These are phyloP conservation scores for Yarrowia galli DNA, from an alignment of 1,139 yeast species.

Conservation along the genomic window DNA sequence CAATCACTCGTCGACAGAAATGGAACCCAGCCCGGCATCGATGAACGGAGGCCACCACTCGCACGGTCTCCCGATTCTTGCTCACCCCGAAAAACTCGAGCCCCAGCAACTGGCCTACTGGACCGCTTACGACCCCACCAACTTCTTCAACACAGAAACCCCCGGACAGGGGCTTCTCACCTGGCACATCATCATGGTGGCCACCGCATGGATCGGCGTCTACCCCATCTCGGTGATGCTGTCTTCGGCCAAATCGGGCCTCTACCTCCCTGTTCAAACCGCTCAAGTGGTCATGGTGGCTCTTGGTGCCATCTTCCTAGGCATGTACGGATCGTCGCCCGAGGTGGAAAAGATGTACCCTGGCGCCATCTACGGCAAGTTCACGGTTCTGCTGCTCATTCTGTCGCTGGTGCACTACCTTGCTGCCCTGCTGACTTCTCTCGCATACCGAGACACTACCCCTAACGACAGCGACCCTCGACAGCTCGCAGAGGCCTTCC, in stretches of 20 bases:
- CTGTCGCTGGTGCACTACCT: slow-evolving; percentile 61
- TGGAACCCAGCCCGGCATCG: slow-evolving; percentile 50
- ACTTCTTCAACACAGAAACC: slow-evolving; percentile 64
- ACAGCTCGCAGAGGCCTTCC: slow-evolving; percentile 52
- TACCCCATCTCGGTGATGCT: slow-evolving; percentile 77
- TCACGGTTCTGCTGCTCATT: slow-evolving; percentile 67
- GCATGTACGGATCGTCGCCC: slow-evolving; percentile 65
- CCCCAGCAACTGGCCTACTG: slow-evolving; percentile 80
- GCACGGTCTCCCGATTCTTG: slow-evolving; percentile 81
- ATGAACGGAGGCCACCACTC: slow-evolving; percentile 47
- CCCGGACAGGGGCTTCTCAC: slow-evolving; percentile 61
- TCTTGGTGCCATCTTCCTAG: slow-evolving; percentile 64
- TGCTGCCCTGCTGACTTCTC: slow-evolving; percentile 58
- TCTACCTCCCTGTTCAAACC: slow-evolving; percentile 65
- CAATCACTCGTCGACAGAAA: slow-evolving; percentile 7
- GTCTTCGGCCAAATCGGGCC: slow-evolving; percentile 63
- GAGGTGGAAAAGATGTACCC: slow-evolving; percentile 72
- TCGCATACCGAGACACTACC: slow-evolving; percentile 54
- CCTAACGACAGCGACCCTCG: slow-evolving; percentile 42
- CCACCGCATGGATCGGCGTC: slow-evolving; percentile 59
- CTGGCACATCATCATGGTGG: slow-evolving; percentile 61
- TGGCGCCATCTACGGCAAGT: slow-evolving; percentile 70
- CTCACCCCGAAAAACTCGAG: slow-evolving; percentile 62
- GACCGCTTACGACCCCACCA: slow-evolving; percentile 82
- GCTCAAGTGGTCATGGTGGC: slow-evolving; percentile 58